phyloP scores from a whole-genome alignment of 2,329 filamentous ascomycete genomes.

The Clonostachys sp. region DNA sequence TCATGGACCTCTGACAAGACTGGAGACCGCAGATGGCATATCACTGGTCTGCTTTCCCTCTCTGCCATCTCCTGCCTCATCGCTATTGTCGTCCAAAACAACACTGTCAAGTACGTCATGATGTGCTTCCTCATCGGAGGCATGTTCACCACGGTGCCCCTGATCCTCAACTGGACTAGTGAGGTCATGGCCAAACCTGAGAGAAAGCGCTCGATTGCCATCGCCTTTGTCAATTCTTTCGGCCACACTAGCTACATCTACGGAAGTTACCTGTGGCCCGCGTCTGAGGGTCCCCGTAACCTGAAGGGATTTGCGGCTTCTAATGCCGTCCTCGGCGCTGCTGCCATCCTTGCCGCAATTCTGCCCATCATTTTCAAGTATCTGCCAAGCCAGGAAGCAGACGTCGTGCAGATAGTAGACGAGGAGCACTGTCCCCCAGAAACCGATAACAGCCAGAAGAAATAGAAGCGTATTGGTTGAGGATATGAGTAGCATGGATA shows the following conservation, averaged over 20 bases:
- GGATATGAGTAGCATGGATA: no score
- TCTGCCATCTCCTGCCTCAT: conserved; percentile 17
- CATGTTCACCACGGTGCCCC: conserved; percentile 22
- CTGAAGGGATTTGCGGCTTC: no score
- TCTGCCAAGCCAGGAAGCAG: no score
- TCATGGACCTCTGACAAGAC: conserved; percentile 17
- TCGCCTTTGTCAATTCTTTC: conserved; percentile 67
- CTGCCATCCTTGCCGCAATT: no score
- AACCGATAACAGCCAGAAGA: no score
- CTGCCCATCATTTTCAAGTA: no score
- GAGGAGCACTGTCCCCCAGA: no score
- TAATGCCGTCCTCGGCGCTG: no score
- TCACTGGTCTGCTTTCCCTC: conserved; percentile 12
- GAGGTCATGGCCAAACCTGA: conserved; percentile 70
- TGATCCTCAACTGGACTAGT: conserved; percentile 63
- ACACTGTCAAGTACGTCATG: conserved; percentile 22
- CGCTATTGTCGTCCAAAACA: conserved; percentile 24
- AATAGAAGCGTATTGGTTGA: no score
- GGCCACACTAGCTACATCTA: conserved; percentile 55
- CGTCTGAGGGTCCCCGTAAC: conserved; percentile 34
- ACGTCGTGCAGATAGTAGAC: no score
- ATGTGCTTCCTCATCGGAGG: conserved; percentile 22
- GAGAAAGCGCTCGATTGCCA: conserved; percentile 60
- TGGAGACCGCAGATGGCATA: conserved; percentile 19
- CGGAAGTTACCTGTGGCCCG: conserved; percentile 62